Evolutionary conservation across 495 filamentous ascomycete genomes (phyloP), one percentile per base, ranked within the genome.

Genomic region (Stereocaulon alpinum): DNA sequence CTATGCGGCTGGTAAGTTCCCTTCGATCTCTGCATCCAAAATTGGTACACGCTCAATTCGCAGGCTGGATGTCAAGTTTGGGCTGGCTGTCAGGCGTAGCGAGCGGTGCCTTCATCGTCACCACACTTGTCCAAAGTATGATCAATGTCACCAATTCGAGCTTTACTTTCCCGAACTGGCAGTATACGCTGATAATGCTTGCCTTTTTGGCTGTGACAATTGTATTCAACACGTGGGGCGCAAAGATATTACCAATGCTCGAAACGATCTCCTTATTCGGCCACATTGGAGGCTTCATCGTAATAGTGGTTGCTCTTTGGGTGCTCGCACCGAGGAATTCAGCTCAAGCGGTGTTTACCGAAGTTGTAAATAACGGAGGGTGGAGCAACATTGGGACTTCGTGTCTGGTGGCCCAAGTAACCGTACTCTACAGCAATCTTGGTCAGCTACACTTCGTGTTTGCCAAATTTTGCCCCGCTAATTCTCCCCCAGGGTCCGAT

Each of bases 31-130:
- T 54, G 11, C 3, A 53, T 42, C 11, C 2, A 27, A n/a, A 22
- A 3, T 52, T 11, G n/a, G 20, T 10, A 4, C 18, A 17, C 40
- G 37, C 52, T 55, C 40, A 45, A 17, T 55, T 65, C 20, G 50
- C 62, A 44, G 71, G 79, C 5, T 82, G 78, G 77, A 75, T 76
- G 66, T 73, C 71, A 22, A 76, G 61, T 44, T 69, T 68, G 61
- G 75, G 75, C 55, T 79, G 67, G 73, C 72, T 61, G 55, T 70
- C 62, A 55, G 68, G 47, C 63, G 70, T 45, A 66, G 69, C 70
- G 15, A 67, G 67, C n/a, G 72, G 70, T 61, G 52, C 74, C 59
- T 73, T 75, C 64, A 43, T 80, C 61, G 63, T 70, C 2, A 67
- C 72, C 41, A 72, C 76, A 11, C 60, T 77, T 12, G 61, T 74